phyloP scores from a whole-genome alignment of 768 basidiomycete species.

The Psilocybe cyanescens region DNA sequence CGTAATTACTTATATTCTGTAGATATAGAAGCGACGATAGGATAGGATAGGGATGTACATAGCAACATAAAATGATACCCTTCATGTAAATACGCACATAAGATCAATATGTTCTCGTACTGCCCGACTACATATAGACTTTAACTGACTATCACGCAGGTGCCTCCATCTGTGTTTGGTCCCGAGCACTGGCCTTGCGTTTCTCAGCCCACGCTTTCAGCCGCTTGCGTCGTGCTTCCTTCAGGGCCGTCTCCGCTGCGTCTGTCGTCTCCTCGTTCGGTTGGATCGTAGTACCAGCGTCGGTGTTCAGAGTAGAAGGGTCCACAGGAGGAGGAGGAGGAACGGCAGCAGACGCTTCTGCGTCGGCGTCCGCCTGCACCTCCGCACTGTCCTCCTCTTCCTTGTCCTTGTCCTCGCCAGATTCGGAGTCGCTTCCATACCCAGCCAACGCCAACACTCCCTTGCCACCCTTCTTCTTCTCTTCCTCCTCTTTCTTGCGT shows the following conservation, averaged over 20 bases:
- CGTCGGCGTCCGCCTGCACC: background rate
- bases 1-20: too few species aligned
- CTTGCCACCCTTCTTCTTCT: conserved; percentile 2
- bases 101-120: too few species aligned
- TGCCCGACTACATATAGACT: too few species aligned
- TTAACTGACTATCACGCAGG: too few species aligned
- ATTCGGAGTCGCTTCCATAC: conserved; percentile 51
- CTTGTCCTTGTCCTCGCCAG: conserved; percentile 29
- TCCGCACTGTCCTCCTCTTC: conserved; percentile 20
- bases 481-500: conserved; percentile 24
- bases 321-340: background rate
- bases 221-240: conserved; percentile 55
- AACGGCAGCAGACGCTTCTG: background rate
- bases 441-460: conserved; percentile 57
- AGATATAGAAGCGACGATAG: too few species aligned
- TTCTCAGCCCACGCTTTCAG: conserved; percentile 63
- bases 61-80: too few species aligned
- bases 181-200: conserved; percentile 33
- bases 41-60: too few species aligned
- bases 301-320: background rate
- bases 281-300: background rate
- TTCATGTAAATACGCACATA: too few species aligned
- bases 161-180: too few species aligned
- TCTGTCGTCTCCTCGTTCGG: background rate
- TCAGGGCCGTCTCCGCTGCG: conserved; percentile 29